Evolutionary conservation across 495 filamentous ascomycete genomes (phyloP), one percentile per base, ranked within the genome.

Genomic region (Penicillium flavigenum): DNA sequence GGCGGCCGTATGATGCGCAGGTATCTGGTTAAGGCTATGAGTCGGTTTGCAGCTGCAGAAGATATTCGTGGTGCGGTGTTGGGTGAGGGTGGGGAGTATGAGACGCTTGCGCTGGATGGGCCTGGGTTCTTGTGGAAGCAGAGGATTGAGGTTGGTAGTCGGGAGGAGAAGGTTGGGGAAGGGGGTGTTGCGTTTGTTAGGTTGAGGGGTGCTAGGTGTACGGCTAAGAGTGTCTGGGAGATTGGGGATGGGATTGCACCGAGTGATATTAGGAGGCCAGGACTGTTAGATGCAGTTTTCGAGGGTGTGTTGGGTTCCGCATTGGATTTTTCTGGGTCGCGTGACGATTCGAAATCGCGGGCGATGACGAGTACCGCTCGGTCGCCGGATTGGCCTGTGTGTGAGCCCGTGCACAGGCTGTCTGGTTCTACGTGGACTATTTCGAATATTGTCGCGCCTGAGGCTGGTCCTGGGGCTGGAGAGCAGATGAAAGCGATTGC

Each of bases 61-160:
- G 77, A 83, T 63, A 49, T 78, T 8, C 43, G 63, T 17, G 90
- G 89, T 0, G 88, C 89, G 11, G 81, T 93, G 19, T 69, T 97
- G 20, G 94, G 95, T 0, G 94, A 98, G 66, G 94, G 94, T 3
- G 94, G 95, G 4, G 94, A 98, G 78, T 98, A 93, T 75, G 94
- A 98, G 79, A 98, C 91, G 20, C 72, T 98, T 22, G 90, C 92
- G 36, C 62, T 98, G 29, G 84, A 90, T 72, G 94, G 92, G 29
- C 93, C 92, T 3, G 56, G 63, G 2, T 73, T 75, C 56, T 63
- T 96, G 59, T 96, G 91, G 77, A 87, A 84, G 72, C 77, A 78
- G 56, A 79, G 79, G 52, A 88, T 98, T 57, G 79, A 82, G 50
- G 75, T 98, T 24, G 77, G 72, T 2, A 79, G 81, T 11, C 77